phyloP scores from a whole-genome alignment of 2,329 filamentous ascomycete genomes.

The Alternaria metachromatica region DNA sequence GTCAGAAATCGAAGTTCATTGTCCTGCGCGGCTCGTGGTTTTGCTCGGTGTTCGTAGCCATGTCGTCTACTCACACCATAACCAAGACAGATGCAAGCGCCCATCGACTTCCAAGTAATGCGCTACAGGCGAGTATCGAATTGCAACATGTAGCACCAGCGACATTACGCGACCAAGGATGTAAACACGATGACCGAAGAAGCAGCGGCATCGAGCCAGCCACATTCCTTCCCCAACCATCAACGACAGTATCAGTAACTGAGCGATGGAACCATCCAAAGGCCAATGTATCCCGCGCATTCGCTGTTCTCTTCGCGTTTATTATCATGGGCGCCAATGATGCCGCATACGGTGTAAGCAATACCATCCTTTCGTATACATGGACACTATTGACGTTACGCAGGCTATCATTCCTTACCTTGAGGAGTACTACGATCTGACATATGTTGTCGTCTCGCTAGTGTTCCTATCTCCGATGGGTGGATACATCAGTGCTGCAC shows the following conservation, averaged over 20 bases:
- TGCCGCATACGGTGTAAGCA: slow-evolving; percentile 65
- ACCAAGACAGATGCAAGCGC: slow-evolving; percentile 4
- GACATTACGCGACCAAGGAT: not conserved
- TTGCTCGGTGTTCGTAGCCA: not conserved
- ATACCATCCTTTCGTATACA: not conserved
- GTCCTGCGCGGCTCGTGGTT: not conserved
- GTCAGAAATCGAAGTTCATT: not conserved
- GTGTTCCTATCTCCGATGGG: slow-evolving; percentile 70
- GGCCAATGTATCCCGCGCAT: slow-evolving; percentile 63
- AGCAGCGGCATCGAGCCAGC: slow-evolving; percentile 25
- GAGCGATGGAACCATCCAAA: slow-evolving; percentile 68
- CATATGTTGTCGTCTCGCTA: slow-evolving; percentile 67
- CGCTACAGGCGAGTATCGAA: not conserved
- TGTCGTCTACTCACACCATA: slow-evolving; percentile 17
- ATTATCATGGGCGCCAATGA: slow-evolving; percentile 71
- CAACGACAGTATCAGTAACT: slow-evolving; percentile 47
- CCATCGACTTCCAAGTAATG: not conserved
- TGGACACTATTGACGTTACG: not conserved
- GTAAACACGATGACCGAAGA: not conserved
- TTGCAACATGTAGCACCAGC: not conserved
- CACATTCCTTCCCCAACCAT: slow-evolving; percentile 53
- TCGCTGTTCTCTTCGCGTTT: slow-evolving; percentile 65
- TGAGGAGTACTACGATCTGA: slow-evolving; percentile 65
- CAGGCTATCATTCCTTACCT: slow-evolving; percentile 49
- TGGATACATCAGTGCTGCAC: slow-evolving; percentile 66